Evolutionary conservation across 1,139 yeast genomes (phyloP), one percentile per base, ranked within the genome.

Genomic region (Hanseniaspora gamundiae): DNA sequence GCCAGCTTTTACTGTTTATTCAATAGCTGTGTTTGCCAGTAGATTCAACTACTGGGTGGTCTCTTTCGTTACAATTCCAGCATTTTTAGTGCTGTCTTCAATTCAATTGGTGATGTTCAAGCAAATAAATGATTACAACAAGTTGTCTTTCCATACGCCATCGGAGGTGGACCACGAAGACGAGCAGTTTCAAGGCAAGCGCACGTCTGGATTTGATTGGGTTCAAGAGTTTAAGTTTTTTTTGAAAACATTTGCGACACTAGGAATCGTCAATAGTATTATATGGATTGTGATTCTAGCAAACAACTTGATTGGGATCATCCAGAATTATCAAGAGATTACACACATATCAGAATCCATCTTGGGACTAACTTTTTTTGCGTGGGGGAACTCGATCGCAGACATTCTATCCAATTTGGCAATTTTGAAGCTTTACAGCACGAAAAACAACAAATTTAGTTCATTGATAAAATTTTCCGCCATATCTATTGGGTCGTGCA

Each of bases 381-480:
- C 97, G 0, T 67, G 88, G 51, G 98, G 98, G 7, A 91, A 88
- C 58, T 87, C 95, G 0, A 65, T 86, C 4, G 95, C 96, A 5
- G 98, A 91, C 55, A 68, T 88, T 44, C 78, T 88, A 2, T 82
- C 96, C 0, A 87, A 91, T 55, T 67, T 81, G 42, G 83, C 94
- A 1, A 59, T 61, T 61, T 60, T 63, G 41, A 54, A 50, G 41
- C 49, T 60, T 6, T 60, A 61, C 46, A 50, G 52, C 60, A 6
- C 52, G 46, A 19, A 44, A 48, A 27, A 49, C 49, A 43, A 50
- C 47, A 8, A 51, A 49, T 28, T 47, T 51, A 35, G 44, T 49
- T 44, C 42, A 8, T 35, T 41, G 17, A n/a, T 44, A 8, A 59
- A 56, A 33, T 61, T 59, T 46, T 55, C 59, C 35, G 51, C 59